A percentile compares a stretch with the other conserved stretches of the same genome.
These are phyloP conservation scores for Pharus latifolius DNA, from an alignment of 176 grass and related monocot species.

Conservation along the genomic window DNA sequence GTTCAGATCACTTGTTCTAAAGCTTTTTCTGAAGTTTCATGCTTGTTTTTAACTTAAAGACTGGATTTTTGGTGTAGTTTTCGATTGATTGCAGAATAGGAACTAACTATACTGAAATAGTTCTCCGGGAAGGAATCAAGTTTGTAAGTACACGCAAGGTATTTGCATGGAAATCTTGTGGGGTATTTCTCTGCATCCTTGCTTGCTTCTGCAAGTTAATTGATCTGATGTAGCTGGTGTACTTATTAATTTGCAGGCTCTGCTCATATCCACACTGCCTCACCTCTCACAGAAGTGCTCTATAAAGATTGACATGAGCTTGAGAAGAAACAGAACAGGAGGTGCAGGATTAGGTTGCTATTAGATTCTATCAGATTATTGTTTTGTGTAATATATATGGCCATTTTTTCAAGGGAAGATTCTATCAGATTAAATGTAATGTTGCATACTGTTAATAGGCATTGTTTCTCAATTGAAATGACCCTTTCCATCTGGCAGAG, in stretches of 20 bases:
- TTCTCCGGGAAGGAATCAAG: slow-evolving; percentile 33
- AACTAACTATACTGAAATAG: slow-evolving; percentile 60
- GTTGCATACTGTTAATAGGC: too few relatives aligned
- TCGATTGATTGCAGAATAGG: slow-evolving; percentile 67
- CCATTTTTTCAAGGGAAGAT: neutral
- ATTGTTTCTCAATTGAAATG: too few relatives aligned
- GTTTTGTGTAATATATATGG: neutral
- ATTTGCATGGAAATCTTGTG: neutral
- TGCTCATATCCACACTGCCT: slow-evolving; percentile 45
- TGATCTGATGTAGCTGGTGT: neutral
- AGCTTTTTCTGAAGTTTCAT: neutral
- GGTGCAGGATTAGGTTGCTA: slow-evolving; percentile 30
- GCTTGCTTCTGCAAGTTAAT: neutral
- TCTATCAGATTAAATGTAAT: too few relatives aligned
- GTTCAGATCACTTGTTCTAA: neutral
- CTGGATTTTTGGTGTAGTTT: slow-evolving; percentile 30
- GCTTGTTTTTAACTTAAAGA: neutral
- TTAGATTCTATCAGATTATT: neutral
- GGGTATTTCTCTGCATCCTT: slow-evolving; percentile 1
- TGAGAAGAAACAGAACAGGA: slow-evolving; percentile 6
- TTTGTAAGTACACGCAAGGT: slow-evolving; percentile 41
- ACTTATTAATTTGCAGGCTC: slow-evolving; percentile 19
- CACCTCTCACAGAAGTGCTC: slow-evolving; percentile 69
- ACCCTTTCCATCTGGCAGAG: too few relatives aligned
- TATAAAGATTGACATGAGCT: slow-evolving; percentile 28